Base-by-base conservation (phyloP, 257 asterid species). In the Nicotiana knightiana region DNA sequence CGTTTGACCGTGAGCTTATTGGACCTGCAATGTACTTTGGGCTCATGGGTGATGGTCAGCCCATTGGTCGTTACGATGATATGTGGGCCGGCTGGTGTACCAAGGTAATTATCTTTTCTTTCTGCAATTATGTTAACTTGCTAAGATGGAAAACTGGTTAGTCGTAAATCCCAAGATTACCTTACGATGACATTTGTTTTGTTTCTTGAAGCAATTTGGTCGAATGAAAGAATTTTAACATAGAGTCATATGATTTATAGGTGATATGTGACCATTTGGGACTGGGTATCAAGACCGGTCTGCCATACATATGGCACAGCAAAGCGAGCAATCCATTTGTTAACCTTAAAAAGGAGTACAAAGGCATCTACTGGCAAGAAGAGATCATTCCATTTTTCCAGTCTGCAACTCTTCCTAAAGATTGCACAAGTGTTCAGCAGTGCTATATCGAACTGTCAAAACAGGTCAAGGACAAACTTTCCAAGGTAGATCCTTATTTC, bases 251-350 rank as follows among this genome's bases (percentile, higher is more conserved):
- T 30, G 51, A 30, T 48, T n/a, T 51, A 24, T 71, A 81, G 84
- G 85, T 82, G 12, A 82, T 82, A 43, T 82, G 85, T 24, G 85
- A 82, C 28, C 85, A 82, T 61, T 32, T 82, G 81, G 81, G 81
- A 33, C 26, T 82, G 7, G 85, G 81, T 12, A 48, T 82, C 76
- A 82, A 82, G 81, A 82, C 85, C 37, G 85, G 81, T 48, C 53
- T 82, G 5, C 85, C 85, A 3, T 82, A 82, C 81, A 82, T 82
- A 71, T 82, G 85, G 85, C 85, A 82, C 81, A 82, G 85, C 76
- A 81, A 81, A 68, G 84, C 84, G 32, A 81, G 80, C 62, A 81
- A 81, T 53, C 84, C 84, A 0, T 81, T 81, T 33, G 84, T 81
- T 76, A 81, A 81, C 66, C 70, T 81, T 15, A 81, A 81, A 48